A percentile compares a stretch with the other conserved stretches of the same genome.
Evolutionary conservation across 2,329 filamentous ascomycete species (phyloP).

Genomic region (Talaromyces sp.): DNA sequence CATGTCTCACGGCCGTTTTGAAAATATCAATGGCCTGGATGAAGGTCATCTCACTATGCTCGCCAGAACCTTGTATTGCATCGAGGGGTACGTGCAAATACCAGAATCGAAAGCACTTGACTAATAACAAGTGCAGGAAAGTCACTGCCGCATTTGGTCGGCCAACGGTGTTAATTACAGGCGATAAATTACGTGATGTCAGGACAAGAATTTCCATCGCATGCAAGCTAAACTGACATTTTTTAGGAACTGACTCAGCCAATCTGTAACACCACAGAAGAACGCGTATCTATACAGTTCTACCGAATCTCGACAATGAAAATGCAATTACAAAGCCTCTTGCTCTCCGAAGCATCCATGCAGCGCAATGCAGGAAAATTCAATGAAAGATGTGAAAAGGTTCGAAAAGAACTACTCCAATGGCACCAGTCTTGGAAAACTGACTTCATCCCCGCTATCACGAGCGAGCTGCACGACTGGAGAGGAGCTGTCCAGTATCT

Average conservation of each 20-base stretch:
- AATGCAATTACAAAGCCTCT: conserved; percentile 7
- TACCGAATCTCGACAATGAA: conserved; percentile 9
- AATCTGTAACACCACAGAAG: conserved; percentile 3
- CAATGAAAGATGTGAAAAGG: neutral
- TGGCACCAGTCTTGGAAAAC: conserved; percentile 5
- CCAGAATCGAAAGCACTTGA: neutral
- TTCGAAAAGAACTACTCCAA: conserved; percentile 7
- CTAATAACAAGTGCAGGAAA: conserved; percentile 4
- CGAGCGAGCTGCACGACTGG: conserved; percentile 4
- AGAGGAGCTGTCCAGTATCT: conserved; percentile 3
- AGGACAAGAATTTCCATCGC: neutral
- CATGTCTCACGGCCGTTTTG: conserved; percentile 3
- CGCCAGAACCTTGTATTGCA: conserved; percentile 6
- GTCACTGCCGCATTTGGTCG: conserved; percentile 4
- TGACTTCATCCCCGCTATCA: neutral
- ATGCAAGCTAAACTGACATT: conserved; percentile 2
- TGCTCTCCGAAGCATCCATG: conserved; percentile 6
- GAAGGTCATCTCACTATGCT: conserved; percentile 8
- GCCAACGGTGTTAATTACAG: conserved; percentile 6
- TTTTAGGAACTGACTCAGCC: neutral
- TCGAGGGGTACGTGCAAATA: conserved; percentile 3
- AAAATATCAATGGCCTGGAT: conserved; percentile 5
- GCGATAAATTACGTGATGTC: conserved; percentile 6
- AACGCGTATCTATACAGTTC: conserved; percentile 9
- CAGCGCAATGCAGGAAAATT: neutral